Percentiles rank a stretch among this genome's conserved stretches.
These are phyloP conservation scores for Xerocomellus amylosporus DNA, from an alignment of 768 basidiomycete species.

Conservation along the genomic window DNA sequence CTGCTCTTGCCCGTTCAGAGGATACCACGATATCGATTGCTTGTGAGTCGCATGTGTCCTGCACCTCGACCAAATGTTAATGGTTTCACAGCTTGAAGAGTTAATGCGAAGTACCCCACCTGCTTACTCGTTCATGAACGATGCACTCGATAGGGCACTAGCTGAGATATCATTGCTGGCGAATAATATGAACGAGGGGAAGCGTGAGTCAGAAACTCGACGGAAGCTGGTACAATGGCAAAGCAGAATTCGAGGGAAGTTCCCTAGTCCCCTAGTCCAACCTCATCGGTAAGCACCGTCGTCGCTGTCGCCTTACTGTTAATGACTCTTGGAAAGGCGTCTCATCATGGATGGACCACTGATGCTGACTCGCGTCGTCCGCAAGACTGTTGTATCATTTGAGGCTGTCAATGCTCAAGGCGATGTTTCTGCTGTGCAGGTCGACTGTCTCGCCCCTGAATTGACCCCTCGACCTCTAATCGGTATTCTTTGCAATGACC, in stretches of 20 bases:
- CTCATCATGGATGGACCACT: constrained; percentile 92
- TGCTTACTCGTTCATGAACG: constrained; percentile 66
- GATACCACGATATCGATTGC: constrained; percentile 92
- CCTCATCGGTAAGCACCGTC: constrained; percentile 74
- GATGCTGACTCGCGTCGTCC: constrained; percentile 83
- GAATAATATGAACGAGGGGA: constrained; percentile 97
- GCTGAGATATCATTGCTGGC: constrained; percentile 86
- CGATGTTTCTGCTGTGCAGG: constrained; percentile 77
- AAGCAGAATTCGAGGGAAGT: constrained; percentile 81
- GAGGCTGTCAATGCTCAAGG: constrained; percentile 78
- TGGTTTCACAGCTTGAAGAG: constrained; percentile 63
- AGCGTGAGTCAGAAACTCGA: constrained; percentile 91
- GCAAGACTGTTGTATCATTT: constrained; percentile 77
- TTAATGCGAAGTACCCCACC: constrained; percentile 84
- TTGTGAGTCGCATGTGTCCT: constrained; percentile 53
- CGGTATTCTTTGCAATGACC: constrained; percentile 88
- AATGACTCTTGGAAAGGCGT: constrained; percentile 47
- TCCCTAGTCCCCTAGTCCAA: constrained; percentile 96
- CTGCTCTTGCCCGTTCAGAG: constrained; percentile 93
- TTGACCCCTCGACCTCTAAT: constrained; percentile 74
- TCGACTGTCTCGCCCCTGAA: constrained; percentile 88
- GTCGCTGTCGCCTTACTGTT: not conserved
- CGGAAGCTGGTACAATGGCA: constrained; percentile 91
- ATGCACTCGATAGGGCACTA: constrained; percentile 82
- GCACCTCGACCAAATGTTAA: not conserved